phyloP scores from a whole-genome alignment of 257 asterid species.

The Anisodus acutangulus region DNA sequence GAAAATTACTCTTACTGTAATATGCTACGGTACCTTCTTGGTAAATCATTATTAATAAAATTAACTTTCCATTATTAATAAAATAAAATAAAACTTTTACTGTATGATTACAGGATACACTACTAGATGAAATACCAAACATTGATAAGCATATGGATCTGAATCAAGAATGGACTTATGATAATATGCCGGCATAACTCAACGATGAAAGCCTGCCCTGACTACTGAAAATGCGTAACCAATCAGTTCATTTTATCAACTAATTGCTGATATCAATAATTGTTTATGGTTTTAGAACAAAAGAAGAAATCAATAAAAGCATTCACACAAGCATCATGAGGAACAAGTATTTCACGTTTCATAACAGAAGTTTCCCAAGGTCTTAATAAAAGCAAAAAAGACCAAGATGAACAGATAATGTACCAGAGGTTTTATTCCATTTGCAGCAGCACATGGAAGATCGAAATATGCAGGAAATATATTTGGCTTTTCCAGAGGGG shows the following conservation, averaged over 20 bases:
- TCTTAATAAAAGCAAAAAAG: constrained; percentile 15
- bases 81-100: not conserved
- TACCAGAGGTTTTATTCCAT: constrained; percentile 64
- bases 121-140: constrained; percentile 17
- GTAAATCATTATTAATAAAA: not conserved
- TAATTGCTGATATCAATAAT: not conserved
- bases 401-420: constrained; percentile 22
- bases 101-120: not conserved
- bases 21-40: not conserved
- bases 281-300: constrained; percentile 6
- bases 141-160: not conserved
- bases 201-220: not conserved
- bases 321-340: constrained; percentile 19
- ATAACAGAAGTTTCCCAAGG: not conserved
- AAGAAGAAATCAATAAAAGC: constrained; percentile 13
- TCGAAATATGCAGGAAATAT: constrained; percentile 54
- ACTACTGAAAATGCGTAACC: constrained; percentile 15
- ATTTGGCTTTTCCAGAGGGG: constrained; percentile 54
- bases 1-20: not conserved
- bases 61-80: not conserved
- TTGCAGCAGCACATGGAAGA: constrained; percentile 50
- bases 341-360: constrained; percentile 9
- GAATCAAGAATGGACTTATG: not conserved
- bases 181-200: constrained; percentile 5
- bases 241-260: constrained; percentile 3